Evolutionary conservation across 2,329 filamentous ascomycete species (phyloP), one percentile per base, ranked within the genome.

Genomic region (Botryosphaeria dothidea): DNA sequence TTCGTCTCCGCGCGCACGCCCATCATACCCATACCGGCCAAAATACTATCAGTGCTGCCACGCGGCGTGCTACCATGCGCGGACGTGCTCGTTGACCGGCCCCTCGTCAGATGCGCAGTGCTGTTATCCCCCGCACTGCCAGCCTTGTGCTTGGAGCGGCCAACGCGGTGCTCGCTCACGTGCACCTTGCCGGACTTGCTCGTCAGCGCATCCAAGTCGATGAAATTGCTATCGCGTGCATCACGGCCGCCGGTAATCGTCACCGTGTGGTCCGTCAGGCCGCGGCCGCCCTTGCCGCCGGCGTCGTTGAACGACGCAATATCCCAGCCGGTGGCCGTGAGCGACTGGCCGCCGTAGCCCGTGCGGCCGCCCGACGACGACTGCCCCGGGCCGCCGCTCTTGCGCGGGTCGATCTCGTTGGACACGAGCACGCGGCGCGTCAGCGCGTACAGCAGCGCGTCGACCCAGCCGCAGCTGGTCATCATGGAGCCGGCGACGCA

Each of bases 401-500:
- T 60, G 23, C 29, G 38, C 31, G 17, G 43, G 8, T 57, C 64
- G 27, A 75, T 48, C n/a, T 77, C 71, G 65, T 71, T 69, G 11
- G 72, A 70, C 25, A 77, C 72, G 25, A 81, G 69, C 4, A 80
- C 71, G 8, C 78, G 74, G 4, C 79, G 77, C 1, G 79, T 82
- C 9, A 81, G 65, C 0, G 79, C 71, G 66, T 82, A 82, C 2
- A 81, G 73, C 0, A 79, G 63, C 6, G 77, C 77, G 54, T 82
- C 80, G 27, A 81, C 74, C 77, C 78, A 81, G 25, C 80, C 80
- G 36, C 78, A 80, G 6, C 74, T 79, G 3, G 80, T 81, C 52
- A 89, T 85, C 75, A 89, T 82, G 1, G 81, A 80, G 1, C 86
- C 87, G 0, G 87, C 85, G 11, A 87, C 81, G 71, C 83, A 84